Conservation (phyloP, 1,284 basidiomycete species). For the Trichosporon faecale region DNA sequence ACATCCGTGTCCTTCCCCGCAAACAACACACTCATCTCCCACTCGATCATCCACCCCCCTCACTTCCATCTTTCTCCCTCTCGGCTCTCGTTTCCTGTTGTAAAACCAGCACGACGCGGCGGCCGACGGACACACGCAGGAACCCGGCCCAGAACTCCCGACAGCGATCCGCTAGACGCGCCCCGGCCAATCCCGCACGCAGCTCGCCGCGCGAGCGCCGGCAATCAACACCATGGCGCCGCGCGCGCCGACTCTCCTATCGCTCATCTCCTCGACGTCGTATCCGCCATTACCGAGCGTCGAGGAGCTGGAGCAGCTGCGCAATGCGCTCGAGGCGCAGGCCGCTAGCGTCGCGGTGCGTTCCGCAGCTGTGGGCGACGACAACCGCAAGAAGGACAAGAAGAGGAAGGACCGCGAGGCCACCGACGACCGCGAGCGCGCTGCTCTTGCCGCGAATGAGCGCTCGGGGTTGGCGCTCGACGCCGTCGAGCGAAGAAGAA, state of each 20-base stretch:
- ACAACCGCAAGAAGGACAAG: conserved; percentile 70
- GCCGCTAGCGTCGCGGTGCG: conserved; percentile 60
- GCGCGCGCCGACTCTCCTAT: conserved; percentile 32
- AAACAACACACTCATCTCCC: conserved; percentile 7
- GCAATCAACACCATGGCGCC: conserved; percentile 22
- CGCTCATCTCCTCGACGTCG: conserved; percentile 39
- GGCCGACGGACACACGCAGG: neutral
- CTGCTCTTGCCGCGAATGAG: conserved; percentile 37
- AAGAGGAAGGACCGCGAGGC: conserved; percentile 59
- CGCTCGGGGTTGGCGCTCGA: conserved; percentile 35
- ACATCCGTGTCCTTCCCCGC: conserved; percentile 8
- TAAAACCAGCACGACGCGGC: neutral
- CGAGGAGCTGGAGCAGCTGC: conserved; percentile 67
- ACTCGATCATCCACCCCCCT: neutral
- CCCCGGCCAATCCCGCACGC: too few species aligned
- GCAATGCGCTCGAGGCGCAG: conserved; percentile 60
- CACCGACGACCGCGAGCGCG: conserved; percentile 61
- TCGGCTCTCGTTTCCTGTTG: neutral
- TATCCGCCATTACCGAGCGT: conserved; percentile 61
- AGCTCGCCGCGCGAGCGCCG: neutral
- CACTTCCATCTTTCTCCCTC: neutral
- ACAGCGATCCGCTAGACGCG: neutral
- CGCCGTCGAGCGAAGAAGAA: conserved; percentile 32
- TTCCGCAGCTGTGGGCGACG: conserved; percentile 64
- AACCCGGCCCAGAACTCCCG: neutral